phyloP scores from a whole-genome alignment of 208 protist genomes.

The Entamoeba dispar region DNA sequence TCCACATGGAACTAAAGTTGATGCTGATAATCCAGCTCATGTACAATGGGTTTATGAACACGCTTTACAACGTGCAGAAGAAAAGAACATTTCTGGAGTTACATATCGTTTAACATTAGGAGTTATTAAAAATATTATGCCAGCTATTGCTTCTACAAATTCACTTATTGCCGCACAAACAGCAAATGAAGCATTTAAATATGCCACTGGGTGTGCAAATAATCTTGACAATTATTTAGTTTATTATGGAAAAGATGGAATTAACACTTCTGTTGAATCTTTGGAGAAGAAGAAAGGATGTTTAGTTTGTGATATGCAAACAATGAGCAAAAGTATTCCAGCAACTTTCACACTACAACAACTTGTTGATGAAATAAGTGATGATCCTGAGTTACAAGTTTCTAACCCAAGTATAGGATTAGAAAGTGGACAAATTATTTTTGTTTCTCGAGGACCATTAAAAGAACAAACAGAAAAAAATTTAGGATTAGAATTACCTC shows the following conservation, averaged over 20 bases:
- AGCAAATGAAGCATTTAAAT: neutral
- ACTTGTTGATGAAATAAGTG: neutral
- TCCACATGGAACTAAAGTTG: neutral
- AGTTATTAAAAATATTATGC: conserved; percentile 58
- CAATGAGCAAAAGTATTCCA: neutral
- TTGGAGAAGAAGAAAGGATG: neutral
- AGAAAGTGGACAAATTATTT: too few relatives aligned
- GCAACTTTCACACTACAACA: neutral
- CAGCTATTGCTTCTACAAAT: conserved; percentile 88
- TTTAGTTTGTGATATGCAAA: neutral
- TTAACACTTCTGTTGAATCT: neutral
- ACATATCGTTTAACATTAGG: conserved; percentile 75
- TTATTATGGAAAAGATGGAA: neutral
- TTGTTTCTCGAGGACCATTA: too few relatives aligned
- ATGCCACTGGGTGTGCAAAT: neutral
- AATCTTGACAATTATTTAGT: neutral
- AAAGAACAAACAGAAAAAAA: too few relatives aligned
- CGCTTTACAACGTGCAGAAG: neutral
- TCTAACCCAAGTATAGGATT: too few relatives aligned
- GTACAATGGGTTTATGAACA: neutral
- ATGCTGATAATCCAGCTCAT: neutral
- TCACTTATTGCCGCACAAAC: conserved; percentile 54
- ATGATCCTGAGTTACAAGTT: too few relatives aligned
- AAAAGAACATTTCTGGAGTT: conserved; percentile 7
- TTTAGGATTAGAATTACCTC: too few relatives aligned